phyloP scores from a whole-genome alignment of 345 rosid species.

The Dipteronia sinensis region DNA sequence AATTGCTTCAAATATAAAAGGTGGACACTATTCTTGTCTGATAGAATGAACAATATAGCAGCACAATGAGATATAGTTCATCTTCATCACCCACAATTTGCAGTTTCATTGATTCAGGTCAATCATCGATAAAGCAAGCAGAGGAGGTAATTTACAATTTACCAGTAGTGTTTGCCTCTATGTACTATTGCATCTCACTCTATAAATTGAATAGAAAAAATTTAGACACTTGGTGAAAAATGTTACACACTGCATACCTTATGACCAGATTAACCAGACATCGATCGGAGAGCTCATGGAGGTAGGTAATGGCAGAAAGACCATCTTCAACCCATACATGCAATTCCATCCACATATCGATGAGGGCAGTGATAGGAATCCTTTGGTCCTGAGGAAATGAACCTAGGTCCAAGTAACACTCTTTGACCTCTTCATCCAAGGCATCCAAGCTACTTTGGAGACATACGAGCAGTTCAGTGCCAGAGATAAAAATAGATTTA shows the following conservation, averaged over 20 bases:
- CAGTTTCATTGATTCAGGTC: neutral
- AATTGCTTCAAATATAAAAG: neutral
- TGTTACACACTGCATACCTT: constrained; percentile 30
- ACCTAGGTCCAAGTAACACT: constrained; percentile 63
- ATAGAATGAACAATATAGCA: neutral
- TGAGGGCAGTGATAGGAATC: constrained; percentile 46
- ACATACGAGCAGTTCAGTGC: constrained; percentile 32
- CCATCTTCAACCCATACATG: constrained; percentile 32
- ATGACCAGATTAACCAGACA: constrained; percentile 42
- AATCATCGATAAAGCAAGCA: neutral
- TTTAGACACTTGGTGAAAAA: neutral
- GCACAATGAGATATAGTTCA: neutral
- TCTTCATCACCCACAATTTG: neutral
- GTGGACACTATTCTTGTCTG: no score
- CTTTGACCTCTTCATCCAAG: constrained; percentile 29
- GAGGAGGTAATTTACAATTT: neutral
- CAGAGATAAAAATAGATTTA: constrained; percentile 26
- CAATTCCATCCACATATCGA: constrained; percentile 60
- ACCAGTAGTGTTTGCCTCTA: neutral
- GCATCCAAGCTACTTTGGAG: constrained; percentile 51
- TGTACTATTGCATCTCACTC: neutral
- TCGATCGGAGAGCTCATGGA: constrained; percentile 41
- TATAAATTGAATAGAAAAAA: neutral
- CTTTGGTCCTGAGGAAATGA: constrained; percentile 60
- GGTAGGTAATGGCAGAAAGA: constrained; percentile 30